Evolutionary conservation across 805 yeast species (phyloP), one percentile per base, ranked within the genome.

Genomic region (Tetrapisispora nanseiensis): DNA sequence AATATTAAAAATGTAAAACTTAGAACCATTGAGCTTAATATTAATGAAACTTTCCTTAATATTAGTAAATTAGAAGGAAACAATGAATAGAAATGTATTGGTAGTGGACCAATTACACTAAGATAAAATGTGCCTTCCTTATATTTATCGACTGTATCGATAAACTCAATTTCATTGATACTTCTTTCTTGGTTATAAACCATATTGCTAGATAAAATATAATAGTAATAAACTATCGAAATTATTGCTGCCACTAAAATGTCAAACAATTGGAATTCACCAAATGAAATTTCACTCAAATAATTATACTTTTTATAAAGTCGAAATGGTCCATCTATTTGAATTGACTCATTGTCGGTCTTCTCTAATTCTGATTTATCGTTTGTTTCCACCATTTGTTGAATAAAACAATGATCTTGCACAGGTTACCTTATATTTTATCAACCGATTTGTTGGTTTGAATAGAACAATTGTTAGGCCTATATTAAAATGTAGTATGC

Each of bases 371-470:
- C 19, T 20, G 18, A n/a, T 21, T 4, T 21, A 9, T 3, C 23
- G 4, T 15, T 23, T 24, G 15, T 6, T 16, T 35, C 29, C 4
- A 8, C 16, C 30, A 35, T 35, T 4, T 16, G 5, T 16, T 87
- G 80, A 95, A 8, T 8, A 8, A 24, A 8, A 24, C 8, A 24
- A 8, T 24, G 27, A n/a, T n/a, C n/a, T n/a, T n/a, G n/a, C n/a
- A n/a, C n/a, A n/a, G n/a, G n/a, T n/a, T n/a, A n/a, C n/a, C n/a
- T n/a, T n/a, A n/a, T n/a, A n/a, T n/a, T n/a, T n/a, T n/a, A n/a
- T n/a, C n/a, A n/a, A n/a, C n/a, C n/a, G n/a, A n/a, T n/a, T n/a
- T n/a, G n/a, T n/a, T n/a, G n/a, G n/a, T n/a, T n/a, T n/a, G n/a
- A n/a, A n/a, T n/a, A n/a, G n/a, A n/a, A n/a, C n/a, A n/a, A n/a